Percentiles rank a stretch among this genome's conserved stretches.
phyloP scores from a whole-genome alignment of 2,329 filamentous ascomycete species.

The Fusarium secorum region DNA sequence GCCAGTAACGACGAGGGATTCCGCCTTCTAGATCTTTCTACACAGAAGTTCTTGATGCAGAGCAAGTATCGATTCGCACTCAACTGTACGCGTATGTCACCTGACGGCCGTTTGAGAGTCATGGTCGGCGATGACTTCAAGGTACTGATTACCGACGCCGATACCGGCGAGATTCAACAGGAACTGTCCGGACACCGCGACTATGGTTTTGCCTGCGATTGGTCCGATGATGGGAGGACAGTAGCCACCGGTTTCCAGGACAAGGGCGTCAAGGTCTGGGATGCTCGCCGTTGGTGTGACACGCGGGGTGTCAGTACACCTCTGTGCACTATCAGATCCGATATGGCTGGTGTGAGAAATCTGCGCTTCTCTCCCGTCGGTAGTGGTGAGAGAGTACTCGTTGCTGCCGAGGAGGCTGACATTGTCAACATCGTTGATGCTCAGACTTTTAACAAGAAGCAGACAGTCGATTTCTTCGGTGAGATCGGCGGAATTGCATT shows the following conservation, averaged over 20 bases:
- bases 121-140: constrained; percentile 75
- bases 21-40: constrained; percentile 65
- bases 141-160: constrained; percentile 73
- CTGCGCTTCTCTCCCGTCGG: constrained; percentile 77
- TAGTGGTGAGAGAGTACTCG: constrained; percentile 70
- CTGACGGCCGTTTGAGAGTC: constrained; percentile 74
- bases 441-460: constrained; percentile 68
- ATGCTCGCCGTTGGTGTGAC: constrained; percentile 73
- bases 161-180: constrained; percentile 66
- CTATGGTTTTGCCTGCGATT: constrained; percentile 79
- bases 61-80: constrained; percentile 66
- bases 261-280: constrained; percentile 76
- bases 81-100: constrained; percentile 77
- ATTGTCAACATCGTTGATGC: constrained; percentile 75
- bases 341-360: constrained; percentile 74
- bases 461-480: constrained; percentile 77
- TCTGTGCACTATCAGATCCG: constrained; percentile 64
- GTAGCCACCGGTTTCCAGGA: constrained; percentile 83
- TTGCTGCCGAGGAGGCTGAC: constrained; percentile 80
- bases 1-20: constrained; percentile 69
- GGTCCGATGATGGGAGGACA: constrained; percentile 79
- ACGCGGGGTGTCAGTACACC: constrained; percentile 58
- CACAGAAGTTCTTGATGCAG: constrained; percentile 65
- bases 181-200: constrained; percentile 71
- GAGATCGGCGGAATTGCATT: constrained; percentile 75